phyloP scores from a whole-genome alignment of 2,329 filamentous ascomycete species.

The Colletotrichum karsti region DNA sequence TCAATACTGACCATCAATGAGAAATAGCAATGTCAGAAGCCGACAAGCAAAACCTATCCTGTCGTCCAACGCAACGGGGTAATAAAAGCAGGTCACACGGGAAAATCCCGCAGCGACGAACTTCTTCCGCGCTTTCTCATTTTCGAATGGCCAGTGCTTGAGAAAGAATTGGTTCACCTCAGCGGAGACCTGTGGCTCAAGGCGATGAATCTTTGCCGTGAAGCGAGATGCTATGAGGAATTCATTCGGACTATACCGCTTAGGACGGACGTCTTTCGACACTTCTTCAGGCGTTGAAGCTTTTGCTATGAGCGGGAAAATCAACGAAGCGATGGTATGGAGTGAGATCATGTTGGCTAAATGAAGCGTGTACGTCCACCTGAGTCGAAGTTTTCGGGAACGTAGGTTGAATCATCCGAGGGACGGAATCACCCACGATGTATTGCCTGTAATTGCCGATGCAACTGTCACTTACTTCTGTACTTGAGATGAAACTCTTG shows the following conservation, averaged over 20 bases:
- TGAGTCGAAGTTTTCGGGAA: neutral
- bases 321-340: neutral
- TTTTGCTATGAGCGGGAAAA: neutral
- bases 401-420: neutral
- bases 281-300: neutral
- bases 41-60: neutral
- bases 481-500: neutral
- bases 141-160: neutral
- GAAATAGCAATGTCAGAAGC: neutral
- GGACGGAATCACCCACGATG: too few relatives aligned
- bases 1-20: neutral
- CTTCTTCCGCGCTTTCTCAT: neutral
- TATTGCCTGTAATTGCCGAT: too few relatives aligned
- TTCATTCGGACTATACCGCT: neutral
- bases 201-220: neutral
- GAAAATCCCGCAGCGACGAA: conserved; percentile 4
- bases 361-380: neutral
- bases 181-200: neutral
- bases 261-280: neutral
- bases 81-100: neutral
- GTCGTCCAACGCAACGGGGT: neutral
- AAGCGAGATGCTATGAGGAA: neutral
- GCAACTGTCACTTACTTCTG: neutral
- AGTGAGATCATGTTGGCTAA: neutral
- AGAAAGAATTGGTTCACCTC: neutral